Conservation (phyloP, 495 filamentous ascomycete species). For the Penicillium coffeae region DNA sequence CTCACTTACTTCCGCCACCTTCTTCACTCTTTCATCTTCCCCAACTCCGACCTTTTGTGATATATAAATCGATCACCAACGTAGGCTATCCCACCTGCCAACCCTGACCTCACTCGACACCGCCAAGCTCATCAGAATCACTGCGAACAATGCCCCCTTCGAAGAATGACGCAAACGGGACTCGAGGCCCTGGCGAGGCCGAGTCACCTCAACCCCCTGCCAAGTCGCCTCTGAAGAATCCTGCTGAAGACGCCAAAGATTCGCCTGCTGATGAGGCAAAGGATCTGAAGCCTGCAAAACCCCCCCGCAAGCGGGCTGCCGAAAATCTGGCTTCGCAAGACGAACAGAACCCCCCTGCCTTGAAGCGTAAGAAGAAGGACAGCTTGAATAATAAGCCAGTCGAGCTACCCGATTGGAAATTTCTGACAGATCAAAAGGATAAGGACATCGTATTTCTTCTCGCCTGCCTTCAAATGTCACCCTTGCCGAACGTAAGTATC, state of each 20-base stretch:
- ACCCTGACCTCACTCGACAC: too few relatives aligned
- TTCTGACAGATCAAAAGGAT: not conserved
- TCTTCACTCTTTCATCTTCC: not conserved
- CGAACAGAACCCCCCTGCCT: not conserved
- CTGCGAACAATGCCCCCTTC: not conserved
- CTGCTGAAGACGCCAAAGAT: too few relatives aligned
- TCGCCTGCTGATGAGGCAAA: too few relatives aligned
- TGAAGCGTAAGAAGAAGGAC: not conserved
- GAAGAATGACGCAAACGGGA: not conserved
- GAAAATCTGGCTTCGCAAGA: too few relatives aligned
- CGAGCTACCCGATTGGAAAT: not conserved
- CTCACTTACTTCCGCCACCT: too few relatives aligned
- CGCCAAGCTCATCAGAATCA: too few relatives aligned
- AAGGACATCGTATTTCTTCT: not conserved
- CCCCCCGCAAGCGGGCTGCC: too few relatives aligned
- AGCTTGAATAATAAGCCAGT: not conserved
- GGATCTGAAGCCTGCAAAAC: too few relatives aligned
- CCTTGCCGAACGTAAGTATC: not conserved
- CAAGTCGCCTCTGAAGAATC: too few relatives aligned
- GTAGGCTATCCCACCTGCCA: too few relatives aligned
- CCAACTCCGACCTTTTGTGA: not conserved
- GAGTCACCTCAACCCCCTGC: not conserved
- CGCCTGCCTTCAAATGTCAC: not conserved
- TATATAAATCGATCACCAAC: too few relatives aligned
- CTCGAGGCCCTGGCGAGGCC: not conserved